phyloP scores from a whole-genome alignment of 148 eudicot species.

The Rhododendron ferrugineum region DNA sequence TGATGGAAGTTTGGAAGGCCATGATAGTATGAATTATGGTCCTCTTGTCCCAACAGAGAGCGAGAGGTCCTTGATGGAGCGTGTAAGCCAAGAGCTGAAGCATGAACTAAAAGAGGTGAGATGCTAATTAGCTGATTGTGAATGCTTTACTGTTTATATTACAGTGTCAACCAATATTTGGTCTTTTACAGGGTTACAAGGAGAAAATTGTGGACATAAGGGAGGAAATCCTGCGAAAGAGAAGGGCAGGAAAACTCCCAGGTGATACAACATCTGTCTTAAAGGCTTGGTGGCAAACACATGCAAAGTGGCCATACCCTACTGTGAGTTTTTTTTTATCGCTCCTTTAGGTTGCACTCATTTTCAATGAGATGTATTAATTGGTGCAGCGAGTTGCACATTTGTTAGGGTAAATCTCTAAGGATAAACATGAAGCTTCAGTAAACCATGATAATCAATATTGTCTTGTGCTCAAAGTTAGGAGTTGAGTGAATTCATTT shows the following conservation, averaged over 20 bases:
- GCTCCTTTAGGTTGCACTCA: neutral
- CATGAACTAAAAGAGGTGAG: constrained; percentile 53
- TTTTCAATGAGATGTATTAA: neutral
- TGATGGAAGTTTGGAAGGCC: constrained; percentile 48
- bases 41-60: constrained; percentile 58
- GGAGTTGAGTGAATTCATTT: neutral
- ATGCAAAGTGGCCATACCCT: constrained; percentile 96
- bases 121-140: neutral
- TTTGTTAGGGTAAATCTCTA: neutral
- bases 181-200: constrained; percentile 61
- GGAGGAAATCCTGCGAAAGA: constrained; percentile 88
- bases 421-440: neutral
- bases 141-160: neutral
- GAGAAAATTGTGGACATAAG: constrained; percentile 89
- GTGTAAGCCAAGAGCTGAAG: constrained; percentile 63
- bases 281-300: constrained; percentile 96
- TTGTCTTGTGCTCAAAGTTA: neutral
- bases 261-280: constrained; percentile 92
- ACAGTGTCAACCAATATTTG: neutral
- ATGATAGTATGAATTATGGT: constrained; percentile 51
- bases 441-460: neutral
- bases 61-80: constrained; percentile 65
- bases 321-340: constrained; percentile 42
- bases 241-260: constrained; percentile 92
- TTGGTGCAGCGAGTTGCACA: neutral